Conservation (phyloP, 257 asterid species). For the Thymus quinquecostatus region DNA sequence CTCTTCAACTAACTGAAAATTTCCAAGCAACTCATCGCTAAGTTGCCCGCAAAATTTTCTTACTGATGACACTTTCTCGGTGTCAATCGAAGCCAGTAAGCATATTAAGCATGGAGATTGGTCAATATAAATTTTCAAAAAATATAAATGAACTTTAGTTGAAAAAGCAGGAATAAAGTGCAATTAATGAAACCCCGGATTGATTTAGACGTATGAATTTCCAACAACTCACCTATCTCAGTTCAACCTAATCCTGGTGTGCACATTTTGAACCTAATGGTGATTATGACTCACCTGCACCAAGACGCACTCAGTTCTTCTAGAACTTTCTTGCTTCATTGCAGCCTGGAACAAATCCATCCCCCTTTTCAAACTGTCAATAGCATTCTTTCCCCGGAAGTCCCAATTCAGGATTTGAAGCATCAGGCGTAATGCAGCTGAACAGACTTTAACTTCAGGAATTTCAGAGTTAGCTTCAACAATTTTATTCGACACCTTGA, state of each 20-base stretch:
- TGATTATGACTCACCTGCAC: conserved; percentile 66
- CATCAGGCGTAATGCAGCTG: conserved; percentile 77
- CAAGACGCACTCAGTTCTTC: conserved; percentile 69
- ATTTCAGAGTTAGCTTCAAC: conserved; percentile 61
- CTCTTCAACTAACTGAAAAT: background rate
- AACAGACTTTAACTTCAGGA: conserved; percentile 85
- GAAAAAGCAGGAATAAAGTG: conserved; percentile 10
- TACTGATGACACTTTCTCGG: background rate
- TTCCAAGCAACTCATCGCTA: background rate
- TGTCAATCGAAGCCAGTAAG: conserved; percentile 2
- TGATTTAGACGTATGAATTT: background rate
- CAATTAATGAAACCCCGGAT: conserved; percentile 5
- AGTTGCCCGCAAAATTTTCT: background rate
- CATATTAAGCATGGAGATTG: background rate
- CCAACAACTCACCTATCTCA: conserved; percentile 21
- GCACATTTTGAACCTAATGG: conserved; percentile 21
- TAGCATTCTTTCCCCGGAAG: conserved; percentile 54
- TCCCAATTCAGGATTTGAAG: conserved; percentile 96
- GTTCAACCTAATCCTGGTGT: conserved; percentile 11
- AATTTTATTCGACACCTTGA: conserved; percentile 63
- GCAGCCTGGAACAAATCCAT: conserved; percentile 56
- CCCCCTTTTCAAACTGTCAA: conserved; percentile 55
- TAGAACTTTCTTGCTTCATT: conserved; percentile 53
- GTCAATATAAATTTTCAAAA: background rate
- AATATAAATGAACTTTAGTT: background rate